Conservation (phyloP, 805 yeast genomes). For the Maudiozyma barnettii region DNA sequence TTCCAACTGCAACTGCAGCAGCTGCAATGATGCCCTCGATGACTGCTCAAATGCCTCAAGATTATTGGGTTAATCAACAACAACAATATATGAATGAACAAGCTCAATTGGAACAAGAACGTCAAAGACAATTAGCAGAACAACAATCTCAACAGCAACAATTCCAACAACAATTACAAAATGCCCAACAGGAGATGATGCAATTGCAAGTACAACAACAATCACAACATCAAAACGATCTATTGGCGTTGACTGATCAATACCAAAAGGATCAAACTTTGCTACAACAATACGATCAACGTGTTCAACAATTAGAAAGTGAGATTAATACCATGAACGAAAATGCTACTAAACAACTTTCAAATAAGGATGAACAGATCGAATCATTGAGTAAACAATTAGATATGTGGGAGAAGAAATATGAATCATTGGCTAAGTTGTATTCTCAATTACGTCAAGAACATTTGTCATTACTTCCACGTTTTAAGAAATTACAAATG, state of each 20-base stretch:
- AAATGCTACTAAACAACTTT: constrained; percentile 62
- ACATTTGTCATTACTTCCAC: constrained; percentile 67
- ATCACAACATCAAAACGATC: constrained; percentile 69
- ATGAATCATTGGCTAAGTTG: constrained; percentile 79
- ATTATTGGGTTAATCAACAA: constrained; percentile 30
- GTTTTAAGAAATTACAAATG: constrained; percentile 72
- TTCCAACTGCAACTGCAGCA: constrained; percentile 15
- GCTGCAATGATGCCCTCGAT: constrained; percentile 33
- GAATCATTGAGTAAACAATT: constrained; percentile 64
- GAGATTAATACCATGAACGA: constrained; percentile 54
- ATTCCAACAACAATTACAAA: constrained; percentile 53
- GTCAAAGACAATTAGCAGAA: constrained; percentile 50
- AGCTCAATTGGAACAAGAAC: constrained; percentile 55
- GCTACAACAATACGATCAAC: constrained; percentile 76
- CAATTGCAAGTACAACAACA: constrained; percentile 49
- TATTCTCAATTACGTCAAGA: constrained; percentile 89
- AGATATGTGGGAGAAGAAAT: constrained; percentile 70
- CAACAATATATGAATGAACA: constrained; percentile 63
- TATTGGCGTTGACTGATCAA: constrained; percentile 64
- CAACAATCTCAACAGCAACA: constrained; percentile 58
- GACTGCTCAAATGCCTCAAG: constrained; percentile 16
- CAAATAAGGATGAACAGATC: constrained; percentile 67
- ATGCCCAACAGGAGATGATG: constrained; percentile 55
- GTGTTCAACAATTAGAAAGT: constrained; percentile 71
- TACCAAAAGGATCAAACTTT: constrained; percentile 78